phyloP scores from a whole-genome alignment of 306 rosid genomes.

The Trifolium dubium region DNA sequence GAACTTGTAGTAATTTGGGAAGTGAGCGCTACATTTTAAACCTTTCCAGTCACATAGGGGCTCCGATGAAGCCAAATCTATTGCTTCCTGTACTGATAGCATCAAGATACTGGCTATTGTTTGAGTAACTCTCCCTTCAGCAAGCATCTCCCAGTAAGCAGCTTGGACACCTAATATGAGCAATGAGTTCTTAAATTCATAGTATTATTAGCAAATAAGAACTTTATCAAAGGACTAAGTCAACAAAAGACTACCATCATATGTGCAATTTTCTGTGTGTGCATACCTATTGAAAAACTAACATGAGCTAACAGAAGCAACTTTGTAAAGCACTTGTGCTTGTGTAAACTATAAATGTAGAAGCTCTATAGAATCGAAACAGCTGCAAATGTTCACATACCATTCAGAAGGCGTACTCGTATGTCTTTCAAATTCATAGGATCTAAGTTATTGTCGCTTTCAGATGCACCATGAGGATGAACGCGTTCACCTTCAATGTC shows the following conservation, averaged over 20 bases:
- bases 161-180: conserved; percentile 83
- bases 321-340: neutral
- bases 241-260: conserved; percentile 15
- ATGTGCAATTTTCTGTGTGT: conserved; percentile 11
- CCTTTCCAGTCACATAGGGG: conserved; percentile 92
- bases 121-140: conserved; percentile 90
- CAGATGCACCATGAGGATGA: conserved; percentile 67
- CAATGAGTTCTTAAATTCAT: conserved; percentile 35
- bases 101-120: conserved; percentile 79
- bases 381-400: conserved; percentile 50
- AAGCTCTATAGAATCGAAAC: conserved; percentile 5
- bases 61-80: conserved; percentile 75
- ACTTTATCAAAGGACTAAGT: conserved; percentile 27
- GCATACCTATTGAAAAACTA: neutral
- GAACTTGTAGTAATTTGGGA: conserved; percentile 83
- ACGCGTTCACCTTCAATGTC: conserved; percentile 66
- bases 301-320: conserved; percentile 20
- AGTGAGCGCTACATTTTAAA: conserved; percentile 68
- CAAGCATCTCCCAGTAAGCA: conserved; percentile 99
- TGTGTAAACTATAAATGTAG: neutral
- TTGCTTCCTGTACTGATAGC: conserved; percentile 90
- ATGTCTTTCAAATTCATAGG: conserved; percentile 76
- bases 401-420: conserved; percentile 81
- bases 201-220: neutral
- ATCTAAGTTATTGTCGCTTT: conserved; percentile 48